phyloP scores from a whole-genome alignment of 225 moss, liverwort and hornwort genomes.

The Sphagnum contortum region DNA sequence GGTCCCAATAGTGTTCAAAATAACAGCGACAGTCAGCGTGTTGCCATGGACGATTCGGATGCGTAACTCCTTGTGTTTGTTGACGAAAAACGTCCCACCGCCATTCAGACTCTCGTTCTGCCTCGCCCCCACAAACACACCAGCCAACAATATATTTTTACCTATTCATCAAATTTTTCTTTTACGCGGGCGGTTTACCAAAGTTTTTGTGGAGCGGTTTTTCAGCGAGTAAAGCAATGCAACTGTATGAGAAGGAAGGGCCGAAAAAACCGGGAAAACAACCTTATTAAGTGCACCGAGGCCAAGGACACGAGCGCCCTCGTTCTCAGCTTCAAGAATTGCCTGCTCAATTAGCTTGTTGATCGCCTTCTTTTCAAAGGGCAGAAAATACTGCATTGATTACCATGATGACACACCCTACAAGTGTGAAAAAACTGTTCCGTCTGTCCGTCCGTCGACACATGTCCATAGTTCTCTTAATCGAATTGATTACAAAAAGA shows the following conservation, averaged over 20 bases:
- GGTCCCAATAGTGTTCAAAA: constrained; percentile 57
- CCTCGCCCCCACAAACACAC: background rate
- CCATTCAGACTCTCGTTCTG: constrained; percentile 96
- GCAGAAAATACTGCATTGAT: constrained; percentile 69
- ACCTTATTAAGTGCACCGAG: constrained; percentile 97
- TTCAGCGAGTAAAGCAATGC: too few relatives aligned
- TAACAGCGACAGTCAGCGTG: constrained; percentile 78
- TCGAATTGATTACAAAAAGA: too few relatives aligned
- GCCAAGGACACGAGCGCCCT: constrained; percentile 58
- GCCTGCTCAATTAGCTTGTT: constrained; percentile 76
- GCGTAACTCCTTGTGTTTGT: constrained; percentile 50
- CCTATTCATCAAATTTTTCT: too few relatives aligned
- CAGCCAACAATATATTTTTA: too few relatives aligned
- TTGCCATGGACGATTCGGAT: constrained; percentile 87
- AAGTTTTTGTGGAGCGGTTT: too few relatives aligned
- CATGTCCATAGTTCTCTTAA: too few relatives aligned
- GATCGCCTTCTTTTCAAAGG: constrained; percentile 71
- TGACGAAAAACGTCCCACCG: constrained; percentile 65
- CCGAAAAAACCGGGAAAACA: too few relatives aligned
- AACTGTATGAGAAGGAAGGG: too few relatives aligned
- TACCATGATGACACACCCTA: background rate
- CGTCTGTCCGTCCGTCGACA: too few relatives aligned
- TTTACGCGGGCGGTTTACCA: too few relatives aligned
- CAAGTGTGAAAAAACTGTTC: too few relatives aligned
- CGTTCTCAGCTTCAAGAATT: constrained; percentile 59